These are phyloP conservation scores for Alternaria viburni DNA, from an alignment of 2,329 filamentous ascomycete species.

Conservation along the genomic window DNA sequence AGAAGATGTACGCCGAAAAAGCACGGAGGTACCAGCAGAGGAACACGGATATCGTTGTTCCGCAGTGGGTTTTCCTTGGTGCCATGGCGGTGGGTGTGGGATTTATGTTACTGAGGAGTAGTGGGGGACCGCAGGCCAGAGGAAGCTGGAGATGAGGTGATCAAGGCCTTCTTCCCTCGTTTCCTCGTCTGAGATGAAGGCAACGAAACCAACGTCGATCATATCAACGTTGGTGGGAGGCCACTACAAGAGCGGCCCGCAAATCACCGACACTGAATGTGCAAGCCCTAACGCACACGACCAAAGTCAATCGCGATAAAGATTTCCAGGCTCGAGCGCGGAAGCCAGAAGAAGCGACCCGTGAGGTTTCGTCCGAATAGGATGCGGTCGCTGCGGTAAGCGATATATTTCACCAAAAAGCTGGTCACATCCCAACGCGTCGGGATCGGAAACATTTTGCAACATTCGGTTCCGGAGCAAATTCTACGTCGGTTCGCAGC, in stretches of 20 bases:
- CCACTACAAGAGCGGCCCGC: neutral
- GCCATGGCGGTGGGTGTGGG: neutral
- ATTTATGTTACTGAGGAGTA: neutral
- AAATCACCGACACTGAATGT: neutral
- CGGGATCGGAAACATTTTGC: neutral
- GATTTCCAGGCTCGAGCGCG: neutral
- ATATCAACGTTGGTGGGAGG: neutral
- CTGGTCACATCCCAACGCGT: neutral
- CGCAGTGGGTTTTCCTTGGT: constrained; percentile 1
- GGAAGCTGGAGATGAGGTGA: neutral
- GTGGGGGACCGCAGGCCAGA: neutral
- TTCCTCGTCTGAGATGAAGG: neutral
- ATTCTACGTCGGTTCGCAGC: neutral
- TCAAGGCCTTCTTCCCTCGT: accelerated
- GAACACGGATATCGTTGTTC: neutral
- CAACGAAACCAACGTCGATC: neutral
- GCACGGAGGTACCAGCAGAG: neutral
- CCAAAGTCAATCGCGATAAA: neutral
- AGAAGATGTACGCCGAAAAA: neutral
- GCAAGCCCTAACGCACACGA: neutral
- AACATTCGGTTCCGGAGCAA: neutral
- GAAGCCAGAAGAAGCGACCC: neutral
- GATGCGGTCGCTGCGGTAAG: neutral
- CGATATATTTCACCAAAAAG: neutral
- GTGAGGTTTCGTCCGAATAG: neutral